Percentiles rank a stretch among this genome's conserved stretches.
These are phyloP conservation scores for Croton laevigatus DNA, from an alignment of 441 rosid genomes.

Conservation along the genomic window DNA sequence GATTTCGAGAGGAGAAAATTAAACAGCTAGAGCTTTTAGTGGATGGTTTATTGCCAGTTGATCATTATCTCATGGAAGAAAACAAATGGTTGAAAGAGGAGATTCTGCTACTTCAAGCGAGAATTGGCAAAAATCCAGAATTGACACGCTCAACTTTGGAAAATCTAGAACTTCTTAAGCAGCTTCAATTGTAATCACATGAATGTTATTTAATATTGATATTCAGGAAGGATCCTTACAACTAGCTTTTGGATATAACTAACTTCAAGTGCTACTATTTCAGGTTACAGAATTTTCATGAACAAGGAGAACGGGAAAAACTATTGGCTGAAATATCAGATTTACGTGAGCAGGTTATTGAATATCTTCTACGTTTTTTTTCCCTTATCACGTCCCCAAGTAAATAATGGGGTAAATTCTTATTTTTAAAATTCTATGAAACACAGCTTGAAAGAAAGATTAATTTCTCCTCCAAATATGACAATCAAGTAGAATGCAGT, in stretches of 20 bases:
- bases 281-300: conserved; percentile 69
- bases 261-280: conserved; percentile 25
- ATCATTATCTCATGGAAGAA: conserved; percentile 58
- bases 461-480: conserved; percentile 25
- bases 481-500: conserved; percentile 44
- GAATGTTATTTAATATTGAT: conserved; percentile 17
- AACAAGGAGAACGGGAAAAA: conserved; percentile 64
- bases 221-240: conserved; percentile 17
- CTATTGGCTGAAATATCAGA: conserved; percentile 65
- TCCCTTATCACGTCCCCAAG: conserved; percentile 1
- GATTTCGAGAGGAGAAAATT: conserved; percentile 62
- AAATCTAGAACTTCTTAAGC: conserved; percentile 63
- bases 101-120: conserved; percentile 57
- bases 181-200: conserved; percentile 56
- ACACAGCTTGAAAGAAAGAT: conserved; percentile 45
- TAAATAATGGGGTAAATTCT: conserved; percentile 20
- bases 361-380: conserved; percentile 11
- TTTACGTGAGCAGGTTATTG: conserved; percentile 69
- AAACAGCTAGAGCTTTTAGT: conserved; percentile 51
- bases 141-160: conserved; percentile 53
- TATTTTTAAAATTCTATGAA: conserved; percentile 21
- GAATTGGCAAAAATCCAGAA: conserved; percentile 58
- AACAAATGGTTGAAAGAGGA: conserved; percentile 63
- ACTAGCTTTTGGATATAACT: conserved; percentile 10
- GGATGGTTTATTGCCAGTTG: conserved; percentile 47